Base-by-base conservation (phyloP, 495 filamentous ascomycete species). In the Xylaria intraflava region DNA sequence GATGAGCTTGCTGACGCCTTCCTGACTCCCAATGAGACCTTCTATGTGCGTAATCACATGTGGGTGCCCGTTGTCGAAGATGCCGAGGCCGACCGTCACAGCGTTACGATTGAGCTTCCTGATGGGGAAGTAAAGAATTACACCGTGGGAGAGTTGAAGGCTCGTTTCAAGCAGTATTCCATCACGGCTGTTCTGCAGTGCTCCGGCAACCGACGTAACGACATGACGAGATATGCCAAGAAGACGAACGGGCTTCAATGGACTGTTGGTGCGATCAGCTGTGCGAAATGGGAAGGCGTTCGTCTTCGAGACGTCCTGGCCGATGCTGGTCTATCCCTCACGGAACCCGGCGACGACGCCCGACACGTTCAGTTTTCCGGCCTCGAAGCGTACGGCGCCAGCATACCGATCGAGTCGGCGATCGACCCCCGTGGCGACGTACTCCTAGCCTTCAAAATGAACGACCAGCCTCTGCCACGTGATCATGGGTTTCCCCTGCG, bases 1-100 rank as follows among this genome's bases (percentile, higher is more conserved):
- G 60, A 69, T 1, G 71, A 71, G 56, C 65, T 80, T 43, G 65
- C 67, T 31, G 59, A 58, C 14, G 49, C 61, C 17, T 80, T 82
- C 63, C 61, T 76, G 39, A 86, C 83, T 5, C 78, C 76, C 0
- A 77, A 72, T 16, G 61, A 68, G 8, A 53, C 80, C 5, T 83
- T 83, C 60, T 86, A 84, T 57, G 75, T 85, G 2, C 72, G 83
- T 3, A 80, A 82, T 56, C 83, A 86, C 65, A 76, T 83, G 65
- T 77, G 79, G 74, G 82, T 84, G 46, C 82, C 83, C 0, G 67
- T 70, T 41, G 62, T 80, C 1, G 59, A 70, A 22, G 65, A 68
- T 12, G 42, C 61, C 27, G 62, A 69, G 8, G 72, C 67, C 3
- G 72, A 71, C 1, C 61, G 71, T 8, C 74, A 84, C 44, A 67